Conservation (phyloP, 1,284 basidiomycete species). For the Apiotrichum siamense region DNA sequence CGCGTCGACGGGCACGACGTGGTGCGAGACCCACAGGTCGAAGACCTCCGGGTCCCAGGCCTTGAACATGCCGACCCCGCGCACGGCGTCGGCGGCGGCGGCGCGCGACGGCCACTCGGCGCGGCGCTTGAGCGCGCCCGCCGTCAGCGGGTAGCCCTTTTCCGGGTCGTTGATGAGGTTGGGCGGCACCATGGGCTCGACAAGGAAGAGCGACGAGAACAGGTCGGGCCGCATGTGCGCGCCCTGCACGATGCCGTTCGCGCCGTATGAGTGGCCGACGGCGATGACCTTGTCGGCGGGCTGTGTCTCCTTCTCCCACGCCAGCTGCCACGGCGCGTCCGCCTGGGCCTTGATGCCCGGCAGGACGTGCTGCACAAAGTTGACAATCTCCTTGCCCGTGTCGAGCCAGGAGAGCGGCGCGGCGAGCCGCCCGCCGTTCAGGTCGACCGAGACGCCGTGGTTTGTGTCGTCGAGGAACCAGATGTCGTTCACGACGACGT, state of each 20-base stretch:
- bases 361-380: slow-evolving; percentile 48
- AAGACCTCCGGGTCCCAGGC: slow-evolving; percentile 58
- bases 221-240: slow-evolving; percentile 60
- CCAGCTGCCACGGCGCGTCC: slow-evolving; percentile 29
- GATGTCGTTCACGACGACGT: slow-evolving; percentile 58
- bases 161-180: slow-evolving; percentile 7
- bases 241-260: slow-evolving; percentile 58
- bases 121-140: slow-evolving; percentile 59
- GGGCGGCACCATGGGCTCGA: slow-evolving; percentile 60
- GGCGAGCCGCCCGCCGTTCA: slow-evolving; percentile 57
- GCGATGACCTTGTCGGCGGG: slow-evolving; percentile 46
- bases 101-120: slow-evolving; percentile 57
- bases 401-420: slow-evolving; percentile 40
- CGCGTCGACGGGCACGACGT: slow-evolving; percentile 49
- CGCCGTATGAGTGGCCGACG: slow-evolving; percentile 77
- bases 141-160: slow-evolving; percentile 16
- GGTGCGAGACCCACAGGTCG: slow-evolving; percentile 61
- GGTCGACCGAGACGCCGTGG: slow-evolving; percentile 65
- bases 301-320: slow-evolving; percentile 48
- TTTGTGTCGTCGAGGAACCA: slow-evolving; percentile 73
- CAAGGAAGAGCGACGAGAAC: slow-evolving; percentile 65
- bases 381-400: slow-evolving; percentile 39
- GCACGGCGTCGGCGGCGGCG: slow-evolving; percentile 59
- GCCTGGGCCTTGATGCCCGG: slow-evolving; percentile 25
- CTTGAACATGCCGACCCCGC: slow-evolving; percentile 45